Base-by-base conservation (phyloP, 1,284 basidiomycete genomes). In the Austroboletus novae-zelandiae region DNA sequence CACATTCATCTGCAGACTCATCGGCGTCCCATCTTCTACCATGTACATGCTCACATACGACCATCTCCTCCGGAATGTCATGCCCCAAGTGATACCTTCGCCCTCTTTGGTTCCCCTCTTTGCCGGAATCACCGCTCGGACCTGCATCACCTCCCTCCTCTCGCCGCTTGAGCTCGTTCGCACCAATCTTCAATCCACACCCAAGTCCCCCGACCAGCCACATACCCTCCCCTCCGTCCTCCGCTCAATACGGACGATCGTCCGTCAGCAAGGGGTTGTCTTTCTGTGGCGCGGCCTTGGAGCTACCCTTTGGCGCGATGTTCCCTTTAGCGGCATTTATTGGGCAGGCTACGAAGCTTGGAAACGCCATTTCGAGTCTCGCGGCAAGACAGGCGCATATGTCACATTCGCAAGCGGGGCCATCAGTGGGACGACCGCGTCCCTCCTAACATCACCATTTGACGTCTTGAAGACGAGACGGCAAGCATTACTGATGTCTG, bases 11-110 rank as follows among this genome's bases (percentile, higher is more conserved):
- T 35, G 32, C 53, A 93, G 94, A 47, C 71, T 92, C 30, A 96
- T 99, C 68, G 89, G 91, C 20, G 91, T 99, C 9, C 96, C 96
- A 0, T 89, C 94, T 0, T 85, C 95, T 44, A 94, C 95, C 43
- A 81, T 86, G 34, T 99, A 99, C 72, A 99, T 99, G 86, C 78
- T 98, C 44, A 94, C 92, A 27, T 99, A 99, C 69, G 96, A 98
- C 70, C 84, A 90, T 66, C 82, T 98, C 18, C 76, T 94, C 13
- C 79, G 82, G 49, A 74, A 76, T 35, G 70, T 74, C 18, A 67
- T 89, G 11, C 86, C 87, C 7, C 71, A 79, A 15, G 52, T 87
- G 30, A 71, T 85, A 42, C 74, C 81, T 4, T 73, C 78, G 9
- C 71, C 77, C 56, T 70, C 85, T 1, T 57, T 86, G 10, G 81